Conservation (phyloP, 331 rosid genomes). For the Quercus tomentella region DNA sequence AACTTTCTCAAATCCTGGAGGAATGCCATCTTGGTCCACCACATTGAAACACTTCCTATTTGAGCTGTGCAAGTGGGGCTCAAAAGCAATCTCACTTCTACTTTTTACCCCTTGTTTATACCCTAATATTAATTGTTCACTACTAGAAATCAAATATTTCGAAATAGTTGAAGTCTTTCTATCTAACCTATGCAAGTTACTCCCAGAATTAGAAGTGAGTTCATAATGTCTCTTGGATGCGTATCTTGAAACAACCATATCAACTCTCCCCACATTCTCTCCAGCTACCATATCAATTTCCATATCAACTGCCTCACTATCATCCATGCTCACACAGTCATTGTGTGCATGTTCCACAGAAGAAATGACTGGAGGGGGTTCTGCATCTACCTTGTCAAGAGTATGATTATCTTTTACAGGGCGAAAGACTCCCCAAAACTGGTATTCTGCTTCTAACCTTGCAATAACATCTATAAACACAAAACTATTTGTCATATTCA, state of each 20-base stretch:
- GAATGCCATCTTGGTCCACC: conserved; percentile 5
- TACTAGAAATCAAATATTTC: conserved; percentile 1
- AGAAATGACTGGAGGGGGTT: neutral
- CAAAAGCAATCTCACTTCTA: neutral
- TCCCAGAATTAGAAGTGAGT: neutral
- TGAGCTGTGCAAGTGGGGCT: neutral
- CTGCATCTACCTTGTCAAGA: neutral
- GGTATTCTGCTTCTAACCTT: conserved; percentile 19
- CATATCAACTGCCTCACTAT: conserved; percentile 34
- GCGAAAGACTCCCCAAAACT: conserved; percentile 66
- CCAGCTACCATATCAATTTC: conserved; percentile 55
- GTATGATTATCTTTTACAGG: neutral
- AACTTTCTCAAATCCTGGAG: conserved; percentile 23
- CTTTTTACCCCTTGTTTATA: neutral
- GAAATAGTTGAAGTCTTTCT: neutral
- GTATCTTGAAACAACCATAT: conserved; percentile 8
- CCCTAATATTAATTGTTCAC: neutral
- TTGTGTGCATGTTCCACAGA: neutral
- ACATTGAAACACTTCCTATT: neutral
- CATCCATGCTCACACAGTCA: neutral
- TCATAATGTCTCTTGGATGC: neutral
- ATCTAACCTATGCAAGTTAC: neutral
- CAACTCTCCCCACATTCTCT: conserved; percentile 30
- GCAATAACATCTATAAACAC: conserved; percentile 30
- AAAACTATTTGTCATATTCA: neutral